Evolutionary conservation across 345 rosid species (phyloP).

Genomic region (Clarkia xantiana): DNA sequence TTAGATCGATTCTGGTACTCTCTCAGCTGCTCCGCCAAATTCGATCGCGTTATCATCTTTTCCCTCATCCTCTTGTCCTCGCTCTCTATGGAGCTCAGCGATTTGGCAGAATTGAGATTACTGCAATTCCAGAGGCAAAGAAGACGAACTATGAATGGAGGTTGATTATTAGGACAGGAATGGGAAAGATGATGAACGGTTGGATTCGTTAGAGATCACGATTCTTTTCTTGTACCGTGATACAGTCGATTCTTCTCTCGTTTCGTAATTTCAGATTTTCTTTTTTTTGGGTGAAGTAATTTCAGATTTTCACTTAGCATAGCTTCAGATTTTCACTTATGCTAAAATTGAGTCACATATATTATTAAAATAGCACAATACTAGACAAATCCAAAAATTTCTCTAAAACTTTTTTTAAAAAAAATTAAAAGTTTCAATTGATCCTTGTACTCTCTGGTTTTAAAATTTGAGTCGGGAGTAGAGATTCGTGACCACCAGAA

Average conservation of each 20-base stretch:
- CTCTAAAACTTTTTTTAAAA: too few species aligned
- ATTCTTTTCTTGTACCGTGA: background rate
- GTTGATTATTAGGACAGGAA: background rate
- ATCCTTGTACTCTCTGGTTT: too few species aligned
- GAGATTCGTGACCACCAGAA: too few species aligned
- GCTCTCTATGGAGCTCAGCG: conserved; percentile 2
- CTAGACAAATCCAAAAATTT: too few species aligned
- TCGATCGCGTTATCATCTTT: conserved; percentile 89
- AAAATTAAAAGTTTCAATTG: too few species aligned
- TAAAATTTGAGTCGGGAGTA: too few species aligned
- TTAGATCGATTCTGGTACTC: conserved; percentile 95
- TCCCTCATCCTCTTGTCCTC: background rate
- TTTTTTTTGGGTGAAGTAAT: too few species aligned
- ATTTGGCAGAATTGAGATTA: conserved; percentile 1
- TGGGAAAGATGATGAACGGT: conserved; percentile 3
- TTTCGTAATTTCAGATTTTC: too few species aligned
- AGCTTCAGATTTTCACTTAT: too few species aligned
- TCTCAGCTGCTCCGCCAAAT: conserved; percentile 79
- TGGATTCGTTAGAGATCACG: background rate
- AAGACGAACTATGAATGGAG: background rate
- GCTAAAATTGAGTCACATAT: too few species aligned
- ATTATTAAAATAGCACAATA: too few species aligned
- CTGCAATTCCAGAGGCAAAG: background rate
- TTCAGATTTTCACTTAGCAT: too few species aligned
- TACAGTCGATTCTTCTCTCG: background rate